These are phyloP conservation scores for Epichloe gansuensis DNA, from an alignment of 2,329 filamentous ascomycete species.

Conservation along the genomic window DNA sequence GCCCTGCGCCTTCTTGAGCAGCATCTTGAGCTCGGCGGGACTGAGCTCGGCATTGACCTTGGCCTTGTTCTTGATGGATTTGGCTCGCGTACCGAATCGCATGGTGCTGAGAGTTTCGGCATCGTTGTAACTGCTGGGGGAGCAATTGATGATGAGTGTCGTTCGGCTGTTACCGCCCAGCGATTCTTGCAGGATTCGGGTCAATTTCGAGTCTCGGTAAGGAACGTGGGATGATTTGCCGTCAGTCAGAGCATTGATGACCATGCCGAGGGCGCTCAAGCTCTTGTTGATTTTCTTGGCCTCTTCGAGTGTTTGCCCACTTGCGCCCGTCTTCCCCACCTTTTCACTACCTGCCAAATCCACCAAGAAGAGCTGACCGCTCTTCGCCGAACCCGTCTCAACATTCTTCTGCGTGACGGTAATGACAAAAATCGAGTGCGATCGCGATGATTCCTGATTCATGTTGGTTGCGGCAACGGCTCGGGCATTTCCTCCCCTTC, in stretches of 20 bases:
- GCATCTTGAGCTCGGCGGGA: conserved; percentile 81
- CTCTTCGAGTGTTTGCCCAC: conserved; percentile 91
- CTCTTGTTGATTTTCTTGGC: conserved; percentile 99
- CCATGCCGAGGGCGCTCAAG: conserved; percentile 94
- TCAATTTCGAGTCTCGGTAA: conserved; percentile 96
- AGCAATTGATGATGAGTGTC: conserved; percentile 98
- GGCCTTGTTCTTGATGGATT: conserved; percentile 99
- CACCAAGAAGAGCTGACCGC: conserved; percentile 90
- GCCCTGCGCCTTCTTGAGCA: conserved; percentile 83
- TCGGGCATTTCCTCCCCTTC: conserved; percentile 76
- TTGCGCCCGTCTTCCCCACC: conserved; percentile 95
- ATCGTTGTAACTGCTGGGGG: conserved; percentile 97
- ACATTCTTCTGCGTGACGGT: conserved; percentile 97
- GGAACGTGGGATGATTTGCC: conserved; percentile 94
- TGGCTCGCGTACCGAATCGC: conserved; percentile 88
- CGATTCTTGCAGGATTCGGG: conserved; percentile 91
- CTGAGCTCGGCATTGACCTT: conserved; percentile 99
- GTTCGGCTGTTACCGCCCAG: conserved; percentile 95
- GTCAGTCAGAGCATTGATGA: conserved; percentile 94
- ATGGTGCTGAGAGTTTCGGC: conserved; percentile 85
- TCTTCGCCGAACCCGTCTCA: conserved; percentile 90
- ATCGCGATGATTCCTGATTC: conserved; percentile 97
- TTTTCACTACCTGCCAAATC: conserved; percentile 98
- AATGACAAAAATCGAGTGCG: conserved; percentile 95
- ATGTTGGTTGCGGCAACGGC: conserved; percentile 97